These are phyloP conservation scores for Batrachochytrium dendrobatidis DNA, from an alignment of 371 early-diverging fungal genomes.

Conservation along the genomic window DNA sequence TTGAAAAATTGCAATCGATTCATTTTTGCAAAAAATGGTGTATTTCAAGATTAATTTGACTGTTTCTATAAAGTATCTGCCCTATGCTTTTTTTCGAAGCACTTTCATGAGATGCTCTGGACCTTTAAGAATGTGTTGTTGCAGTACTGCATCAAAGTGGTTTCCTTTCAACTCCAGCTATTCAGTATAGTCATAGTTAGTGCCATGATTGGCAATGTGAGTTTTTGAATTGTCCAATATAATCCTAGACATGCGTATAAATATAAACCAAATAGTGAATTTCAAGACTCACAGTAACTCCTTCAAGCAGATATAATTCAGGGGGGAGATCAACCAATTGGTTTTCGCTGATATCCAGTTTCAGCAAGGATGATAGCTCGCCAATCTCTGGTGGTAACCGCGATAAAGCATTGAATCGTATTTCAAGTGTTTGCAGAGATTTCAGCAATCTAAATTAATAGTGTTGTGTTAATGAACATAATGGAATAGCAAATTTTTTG, in stretches of 20 bases:
- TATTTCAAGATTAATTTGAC: too few relatives aligned
- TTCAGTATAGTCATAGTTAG: neutral
- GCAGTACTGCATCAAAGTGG: neutral
- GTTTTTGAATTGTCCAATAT: neutral
- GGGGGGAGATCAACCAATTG: conserved; percentile 22
- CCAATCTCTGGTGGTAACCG: neutral
- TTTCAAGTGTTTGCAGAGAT: neutral
- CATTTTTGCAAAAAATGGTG: too few relatives aligned
- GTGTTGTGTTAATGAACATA: too few relatives aligned
- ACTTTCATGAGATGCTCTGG: neutral
- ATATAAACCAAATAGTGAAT: too few relatives aligned
- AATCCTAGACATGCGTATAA: neutral
- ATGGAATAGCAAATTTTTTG: too few relatives aligned
- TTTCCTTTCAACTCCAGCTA: neutral
- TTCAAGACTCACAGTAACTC: neutral
- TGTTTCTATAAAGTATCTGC: neutral
- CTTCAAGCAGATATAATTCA: conserved; percentile 10
- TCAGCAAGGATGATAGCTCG: conserved; percentile 5
- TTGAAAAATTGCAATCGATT: too few relatives aligned
- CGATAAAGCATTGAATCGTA: neutral
- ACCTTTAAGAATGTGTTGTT: neutral
- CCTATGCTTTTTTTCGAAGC: conserved; percentile 1
- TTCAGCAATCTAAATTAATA: neutral
- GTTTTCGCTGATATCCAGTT: conserved; percentile 24
- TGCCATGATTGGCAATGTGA: neutral